These are phyloP conservation scores for Plasmodium malariae DNA, from an alignment of 169 alveolate species.

Conservation along the genomic window DNA sequence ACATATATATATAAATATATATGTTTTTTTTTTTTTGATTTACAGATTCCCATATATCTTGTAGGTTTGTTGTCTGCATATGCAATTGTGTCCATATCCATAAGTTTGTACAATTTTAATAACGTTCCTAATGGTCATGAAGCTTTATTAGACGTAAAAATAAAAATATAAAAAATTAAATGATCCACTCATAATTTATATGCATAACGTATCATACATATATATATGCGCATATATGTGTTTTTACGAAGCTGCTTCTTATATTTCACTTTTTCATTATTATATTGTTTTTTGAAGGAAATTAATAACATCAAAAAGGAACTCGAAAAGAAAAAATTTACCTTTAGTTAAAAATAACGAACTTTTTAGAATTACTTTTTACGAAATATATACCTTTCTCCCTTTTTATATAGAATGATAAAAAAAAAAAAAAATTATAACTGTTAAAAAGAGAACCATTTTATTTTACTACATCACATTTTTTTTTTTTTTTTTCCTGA, in stretches of 20 bases:
- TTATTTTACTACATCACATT: background rate
- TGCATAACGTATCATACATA: background rate
- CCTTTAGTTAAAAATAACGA: slow-evolving; percentile 18
- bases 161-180: slow-evolving; percentile 1
- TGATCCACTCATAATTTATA: background rate
- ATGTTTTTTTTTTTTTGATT: slow-evolving; percentile 22
- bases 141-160: slow-evolving; percentile 38
- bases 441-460: background rate
- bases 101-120: slow-evolving; percentile 61
- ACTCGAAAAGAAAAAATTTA: slow-evolving; percentile 50
- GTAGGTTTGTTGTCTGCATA: slow-evolving; percentile 15
- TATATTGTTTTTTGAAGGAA: slow-evolving; percentile 44
- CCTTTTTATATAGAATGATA: background rate
- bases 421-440: background rate
- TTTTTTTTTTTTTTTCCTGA: background rate
- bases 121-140: slow-evolving; percentile 59
- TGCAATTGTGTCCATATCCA: slow-evolving; percentile 44
- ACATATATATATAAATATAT: slow-evolving; percentile 2
- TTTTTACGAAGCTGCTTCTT: background rate
- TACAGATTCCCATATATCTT: slow-evolving; percentile 62
- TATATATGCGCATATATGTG: slow-evolving; percentile 2
- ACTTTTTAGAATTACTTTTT: background rate
- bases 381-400: background rate
- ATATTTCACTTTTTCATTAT: slow-evolving; percentile 7
- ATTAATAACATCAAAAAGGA: slow-evolving; percentile 37